phyloP scores from a whole-genome alignment of 345 rosid genomes.

The Salix dunnii region DNA sequence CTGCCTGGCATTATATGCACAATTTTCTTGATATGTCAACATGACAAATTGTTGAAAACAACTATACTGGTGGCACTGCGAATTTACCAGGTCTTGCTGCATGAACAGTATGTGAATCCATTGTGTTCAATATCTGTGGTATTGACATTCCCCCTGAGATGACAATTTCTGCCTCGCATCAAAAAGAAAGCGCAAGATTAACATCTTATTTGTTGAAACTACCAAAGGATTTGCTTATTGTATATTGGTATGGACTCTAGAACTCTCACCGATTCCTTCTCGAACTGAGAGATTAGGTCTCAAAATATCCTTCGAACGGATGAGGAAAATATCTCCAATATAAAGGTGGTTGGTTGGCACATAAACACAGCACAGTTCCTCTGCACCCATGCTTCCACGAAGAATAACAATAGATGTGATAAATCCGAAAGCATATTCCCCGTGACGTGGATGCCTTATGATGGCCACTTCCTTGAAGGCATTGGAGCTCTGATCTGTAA shows the following conservation, averaged over 20 bases:
- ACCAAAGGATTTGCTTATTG: too few relatives aligned
- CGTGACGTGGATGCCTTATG: constrained; percentile 60
- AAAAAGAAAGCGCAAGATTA: background rate
- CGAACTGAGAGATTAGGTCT: constrained; percentile 66
- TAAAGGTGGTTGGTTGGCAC: constrained; percentile 70
- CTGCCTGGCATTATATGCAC: background rate
- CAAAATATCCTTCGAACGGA: constrained; percentile 55
- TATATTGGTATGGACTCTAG: background rate
- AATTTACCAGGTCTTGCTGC: constrained; percentile 32
- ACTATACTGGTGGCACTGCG: constrained; percentile 33
- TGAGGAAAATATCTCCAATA: constrained; percentile 59
- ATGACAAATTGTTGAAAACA: background rate
- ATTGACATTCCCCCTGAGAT: constrained; percentile 71
- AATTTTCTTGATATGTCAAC: background rate
- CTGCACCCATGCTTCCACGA: constrained; percentile 45
- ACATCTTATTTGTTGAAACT: background rate
- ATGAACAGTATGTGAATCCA: constrained; percentile 33
- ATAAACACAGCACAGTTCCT: constrained; percentile 64
- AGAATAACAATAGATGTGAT: constrained; percentile 65
- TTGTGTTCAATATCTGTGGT: constrained; percentile 51
- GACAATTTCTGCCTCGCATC: constrained; percentile 49
- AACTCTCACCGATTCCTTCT: constrained; percentile 56
- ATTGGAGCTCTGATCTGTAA: constrained; percentile 58
- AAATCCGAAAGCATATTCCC: constrained; percentile 67
- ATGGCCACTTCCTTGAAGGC: constrained; percentile 83